These are phyloP conservation scores for Tuber magnatum DNA, from an alignment of 495 filamentous ascomycete genomes.

Conservation along the genomic window DNA sequence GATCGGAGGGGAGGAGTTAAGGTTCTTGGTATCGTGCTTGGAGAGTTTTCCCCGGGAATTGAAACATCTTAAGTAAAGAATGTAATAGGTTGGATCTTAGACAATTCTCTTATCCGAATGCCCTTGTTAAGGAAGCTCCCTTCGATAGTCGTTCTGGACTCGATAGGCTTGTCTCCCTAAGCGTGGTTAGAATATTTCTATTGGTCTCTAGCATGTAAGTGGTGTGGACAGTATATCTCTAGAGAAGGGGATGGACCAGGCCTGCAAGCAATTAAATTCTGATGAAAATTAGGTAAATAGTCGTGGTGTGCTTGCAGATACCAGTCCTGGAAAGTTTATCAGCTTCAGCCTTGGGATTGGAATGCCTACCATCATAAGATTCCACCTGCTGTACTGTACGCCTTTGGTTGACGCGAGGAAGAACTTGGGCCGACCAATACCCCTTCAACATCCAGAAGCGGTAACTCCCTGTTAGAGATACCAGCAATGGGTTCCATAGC, in stretches of 20 bases:
- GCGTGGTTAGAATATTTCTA: neutral
- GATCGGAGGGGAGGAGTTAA: neutral
- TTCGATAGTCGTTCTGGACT: neutral
- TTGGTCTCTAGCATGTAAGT: neutral
- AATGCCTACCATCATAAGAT: neutral
- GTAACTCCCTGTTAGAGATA: neutral
- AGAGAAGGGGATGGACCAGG: neutral
- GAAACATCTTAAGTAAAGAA: neutral
- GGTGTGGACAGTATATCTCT: neutral
- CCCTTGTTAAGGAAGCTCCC: neutral
- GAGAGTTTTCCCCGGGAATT: neutral
- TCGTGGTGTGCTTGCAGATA: neutral
- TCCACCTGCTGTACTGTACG: neutral
- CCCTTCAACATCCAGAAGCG: neutral
- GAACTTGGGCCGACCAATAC: neutral
- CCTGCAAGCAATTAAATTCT: neutral
- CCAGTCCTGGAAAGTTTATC: neutral
- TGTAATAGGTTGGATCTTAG: neutral
- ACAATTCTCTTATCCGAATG: neutral
- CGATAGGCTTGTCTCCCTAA: neutral
- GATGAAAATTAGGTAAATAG: neutral
- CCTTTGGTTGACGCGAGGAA: neutral
- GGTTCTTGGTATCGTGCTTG: neutral
- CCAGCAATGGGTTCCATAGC: neutral
- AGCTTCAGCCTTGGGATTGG: neutral